phyloP scores from a whole-genome alignment of 768 basidiomycete genomes.

The Ramaria sp. region DNA sequence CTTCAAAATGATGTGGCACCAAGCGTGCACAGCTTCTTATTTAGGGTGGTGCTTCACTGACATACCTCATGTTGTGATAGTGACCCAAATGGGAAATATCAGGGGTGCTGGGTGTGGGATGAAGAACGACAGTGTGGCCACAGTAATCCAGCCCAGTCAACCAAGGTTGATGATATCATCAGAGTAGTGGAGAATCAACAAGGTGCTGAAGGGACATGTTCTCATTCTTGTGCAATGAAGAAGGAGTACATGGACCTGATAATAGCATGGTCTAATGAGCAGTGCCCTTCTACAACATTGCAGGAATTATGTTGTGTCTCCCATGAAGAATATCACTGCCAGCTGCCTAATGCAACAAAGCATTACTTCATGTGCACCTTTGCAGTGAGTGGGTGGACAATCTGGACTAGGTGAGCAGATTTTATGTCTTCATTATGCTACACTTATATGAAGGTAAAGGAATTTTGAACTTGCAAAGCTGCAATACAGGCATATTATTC shows the following conservation, averaged over 20 bases:
- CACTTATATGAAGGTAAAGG: no score
- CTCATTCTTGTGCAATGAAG: conserved; percentile 23
- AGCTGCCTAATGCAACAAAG: no score
- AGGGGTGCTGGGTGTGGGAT: conserved; percentile 18
- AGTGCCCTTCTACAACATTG: conserved; percentile 10
- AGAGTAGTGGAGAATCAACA: conserved; percentile 17
- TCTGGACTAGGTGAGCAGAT: conserved; percentile 26
- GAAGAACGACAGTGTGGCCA: conserved; percentile 15
- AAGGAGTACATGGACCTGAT: conserved; percentile 20
- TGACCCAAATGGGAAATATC: conserved; percentile 14
- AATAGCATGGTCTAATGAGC: conserved; percentile 19
- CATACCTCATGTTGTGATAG: neutral
- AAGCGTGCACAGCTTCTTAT: conserved; percentile 14
- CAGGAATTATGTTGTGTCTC: neutral
- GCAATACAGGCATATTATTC: neutral
- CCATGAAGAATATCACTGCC: neutral
- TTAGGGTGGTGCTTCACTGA: neutral
- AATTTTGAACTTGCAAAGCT: no score
- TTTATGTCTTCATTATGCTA: no score
- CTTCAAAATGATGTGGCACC: conserved; percentile 21
- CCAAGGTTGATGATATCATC: conserved; percentile 16
- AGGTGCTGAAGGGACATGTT: conserved; percentile 14
- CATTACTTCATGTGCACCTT: conserved; percentile 24
- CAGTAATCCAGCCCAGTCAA: conserved; percentile 22
- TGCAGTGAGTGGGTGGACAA: conserved; percentile 17